Conservation (phyloP, 495 filamentous ascomycete genomes). For the Pyrenula massariospora region DNA sequence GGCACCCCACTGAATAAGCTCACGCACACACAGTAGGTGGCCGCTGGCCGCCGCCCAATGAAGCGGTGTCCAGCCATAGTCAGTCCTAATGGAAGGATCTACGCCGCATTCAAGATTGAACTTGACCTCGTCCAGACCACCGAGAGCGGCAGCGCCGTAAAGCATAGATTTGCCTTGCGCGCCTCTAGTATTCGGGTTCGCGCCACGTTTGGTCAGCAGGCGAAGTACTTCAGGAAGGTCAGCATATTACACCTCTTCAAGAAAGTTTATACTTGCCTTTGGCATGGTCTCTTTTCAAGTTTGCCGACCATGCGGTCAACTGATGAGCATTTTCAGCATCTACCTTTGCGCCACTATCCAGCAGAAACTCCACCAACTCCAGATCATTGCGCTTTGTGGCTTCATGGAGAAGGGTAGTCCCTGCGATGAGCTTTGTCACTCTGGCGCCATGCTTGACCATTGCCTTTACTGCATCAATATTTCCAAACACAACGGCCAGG, state of each 20-base stretch:
- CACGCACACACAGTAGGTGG: conserved; percentile 5
- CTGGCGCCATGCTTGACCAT: too few relatives aligned
- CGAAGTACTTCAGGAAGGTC: too few relatives aligned
- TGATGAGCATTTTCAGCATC: conserved; percentile 9
- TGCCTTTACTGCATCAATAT: too few relatives aligned
- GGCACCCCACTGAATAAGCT: too few relatives aligned
- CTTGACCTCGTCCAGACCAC: conserved; percentile 5
- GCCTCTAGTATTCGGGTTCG: conserved; percentile 7
- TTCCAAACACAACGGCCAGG: too few relatives aligned
- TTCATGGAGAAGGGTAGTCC: conserved; percentile 8
- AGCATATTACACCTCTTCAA: too few relatives aligned
- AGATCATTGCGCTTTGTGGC: conserved; percentile 6
- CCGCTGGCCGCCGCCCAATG: conserved; percentile 5
- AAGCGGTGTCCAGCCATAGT: conserved; percentile 6
- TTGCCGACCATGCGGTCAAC: conserved; percentile 10
- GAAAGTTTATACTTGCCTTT: too few relatives aligned
- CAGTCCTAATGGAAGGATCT: conserved; percentile 8
- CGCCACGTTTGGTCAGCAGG: conserved; percentile 8
- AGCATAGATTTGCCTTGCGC: conserved; percentile 5
- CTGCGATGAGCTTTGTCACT: too few relatives aligned
- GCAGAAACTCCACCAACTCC: conserved; percentile 4
- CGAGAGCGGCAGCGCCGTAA: conserved; percentile 7
- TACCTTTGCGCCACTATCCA: conserved; percentile 1
- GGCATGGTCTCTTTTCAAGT: conserved; percentile 4
- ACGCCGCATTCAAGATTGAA: conserved; percentile 10